These are phyloP conservation scores for Clarireedia hainanense DNA, from an alignment of 2,329 filamentous ascomycete species.

Conservation along the genomic window DNA sequence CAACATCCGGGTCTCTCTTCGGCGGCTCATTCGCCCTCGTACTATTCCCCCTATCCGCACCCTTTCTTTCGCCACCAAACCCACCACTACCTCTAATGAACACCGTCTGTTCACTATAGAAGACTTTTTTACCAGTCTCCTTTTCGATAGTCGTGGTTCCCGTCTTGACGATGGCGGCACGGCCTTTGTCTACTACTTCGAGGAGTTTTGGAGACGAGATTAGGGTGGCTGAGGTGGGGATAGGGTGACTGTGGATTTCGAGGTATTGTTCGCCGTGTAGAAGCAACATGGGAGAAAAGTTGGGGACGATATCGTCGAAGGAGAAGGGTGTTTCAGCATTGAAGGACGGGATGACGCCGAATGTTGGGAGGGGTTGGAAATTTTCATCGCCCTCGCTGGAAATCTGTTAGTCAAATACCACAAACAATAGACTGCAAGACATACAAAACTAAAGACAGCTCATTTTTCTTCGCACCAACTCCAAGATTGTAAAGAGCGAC, in stretches of 20 bases:
- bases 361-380: conserved; percentile 94
- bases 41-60: conserved; percentile 66
- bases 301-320: conserved; percentile 77
- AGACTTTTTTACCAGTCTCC: conserved; percentile 78
- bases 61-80: conserved; percentile 78
- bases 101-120: conserved; percentile 93
- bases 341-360: conserved; percentile 92
- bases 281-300: conserved; percentile 98
- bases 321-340: conserved; percentile 73
- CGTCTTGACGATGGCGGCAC: conserved; percentile 72
- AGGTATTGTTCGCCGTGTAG: conserved; percentile 98
- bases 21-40: conserved; percentile 76
- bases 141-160: conserved; percentile 79
- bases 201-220: conserved; percentile 72
- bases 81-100: conserved; percentile 89
- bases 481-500: conserved; percentile 94
- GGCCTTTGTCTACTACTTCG: conserved; percentile 94
- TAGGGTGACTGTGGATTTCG: conserved; percentile 84
- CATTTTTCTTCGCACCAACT: conserved; percentile 81
- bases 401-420: background rate
- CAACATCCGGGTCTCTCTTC: conserved; percentile 65
- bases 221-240: conserved; percentile 75
- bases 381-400: conserved; percentile 71
- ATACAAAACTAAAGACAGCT: conserved; percentile 76
- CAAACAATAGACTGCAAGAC: conserved; percentile 15